Percentiles rank a stretch among this genome's conserved stretches.
Conservation (phyloP, 345 rosid genomes). For the Ailanthus altissimus region DNA sequence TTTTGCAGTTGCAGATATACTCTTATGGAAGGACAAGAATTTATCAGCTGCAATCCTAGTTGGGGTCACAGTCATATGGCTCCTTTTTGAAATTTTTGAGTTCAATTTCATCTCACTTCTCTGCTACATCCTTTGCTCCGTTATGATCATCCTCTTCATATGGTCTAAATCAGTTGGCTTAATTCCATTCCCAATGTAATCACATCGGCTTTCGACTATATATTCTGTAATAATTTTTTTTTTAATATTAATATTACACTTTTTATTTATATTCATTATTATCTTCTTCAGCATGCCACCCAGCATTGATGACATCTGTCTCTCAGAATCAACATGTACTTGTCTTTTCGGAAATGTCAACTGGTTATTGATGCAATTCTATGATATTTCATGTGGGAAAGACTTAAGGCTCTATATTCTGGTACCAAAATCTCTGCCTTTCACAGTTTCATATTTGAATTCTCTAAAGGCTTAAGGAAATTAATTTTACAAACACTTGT, state of each 20-base stretch:
- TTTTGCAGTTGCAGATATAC: constrained; percentile 59
- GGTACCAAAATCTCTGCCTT: constrained; percentile 32
- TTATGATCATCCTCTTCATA: constrained; percentile 47
- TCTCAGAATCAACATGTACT: constrained; percentile 44
- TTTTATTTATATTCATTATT: background rate
- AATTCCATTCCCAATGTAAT: constrained; percentile 25
- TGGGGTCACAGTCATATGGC: constrained; percentile 57
- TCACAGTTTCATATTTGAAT: background rate
- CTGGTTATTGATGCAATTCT: constrained; percentile 31
- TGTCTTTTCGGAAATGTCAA: constrained; percentile 30
- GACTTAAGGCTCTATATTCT: constrained; percentile 36
- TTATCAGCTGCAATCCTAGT: constrained; percentile 57
- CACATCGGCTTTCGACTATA: background rate
- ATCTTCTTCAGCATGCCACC: constrained; percentile 47
- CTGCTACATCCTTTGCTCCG: constrained; percentile 47
- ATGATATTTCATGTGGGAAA: constrained; percentile 47
- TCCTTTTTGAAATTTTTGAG: constrained; percentile 64
- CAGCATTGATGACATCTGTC: constrained; percentile 28
- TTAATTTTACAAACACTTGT: background rate
- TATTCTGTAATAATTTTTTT: background rate
- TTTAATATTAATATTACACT: background rate
- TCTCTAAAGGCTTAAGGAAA: background rate
- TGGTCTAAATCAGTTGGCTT: constrained; percentile 59
- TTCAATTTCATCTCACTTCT: constrained; percentile 58
- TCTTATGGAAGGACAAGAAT: constrained; percentile 66